phyloP scores from a whole-genome alignment of 1,284 basidiomycete species.

The Ceratobasidium sp. region DNA sequence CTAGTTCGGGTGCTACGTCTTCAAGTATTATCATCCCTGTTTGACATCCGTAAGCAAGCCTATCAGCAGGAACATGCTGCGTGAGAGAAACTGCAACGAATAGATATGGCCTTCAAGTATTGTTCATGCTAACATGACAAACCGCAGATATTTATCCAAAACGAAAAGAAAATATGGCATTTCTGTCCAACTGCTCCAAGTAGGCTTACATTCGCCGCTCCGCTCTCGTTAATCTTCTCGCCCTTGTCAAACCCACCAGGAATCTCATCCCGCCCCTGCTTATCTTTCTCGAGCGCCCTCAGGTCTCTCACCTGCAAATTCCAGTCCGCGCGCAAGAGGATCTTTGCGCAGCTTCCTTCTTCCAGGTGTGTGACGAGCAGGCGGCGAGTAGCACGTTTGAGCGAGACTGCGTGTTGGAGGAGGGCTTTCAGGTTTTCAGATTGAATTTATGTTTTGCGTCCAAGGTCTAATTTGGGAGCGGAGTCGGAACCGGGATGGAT shows the following conservation, averaged over 20 bases:
- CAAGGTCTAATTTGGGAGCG: background rate
- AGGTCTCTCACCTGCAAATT: conserved; percentile 50
- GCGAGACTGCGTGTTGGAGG: conserved; percentile 41
- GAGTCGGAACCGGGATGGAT: conserved; percentile 5
- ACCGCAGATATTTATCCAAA: too few relatives aligned
- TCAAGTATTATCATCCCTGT: too few relatives aligned
- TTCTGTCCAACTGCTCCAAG: too few relatives aligned
- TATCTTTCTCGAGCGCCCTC: conserved; percentile 35
- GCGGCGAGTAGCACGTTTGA: conserved; percentile 45
- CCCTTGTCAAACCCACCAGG: conserved; percentile 8
- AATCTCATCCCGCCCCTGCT: conserved; percentile 4
- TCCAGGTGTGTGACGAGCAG: conserved; percentile 45
- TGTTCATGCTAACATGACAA: too few relatives aligned
- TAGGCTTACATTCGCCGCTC: background rate
- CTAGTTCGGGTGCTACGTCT: too few relatives aligned
- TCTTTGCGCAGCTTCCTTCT: conserved; percentile 45
- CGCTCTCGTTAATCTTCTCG: background rate
- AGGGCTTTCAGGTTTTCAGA: conserved; percentile 40
- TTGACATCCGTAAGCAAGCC: too few relatives aligned
- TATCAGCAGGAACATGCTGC: too few relatives aligned
- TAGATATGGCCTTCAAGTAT: too few relatives aligned
- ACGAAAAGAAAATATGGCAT: too few relatives aligned
- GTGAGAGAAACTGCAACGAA: too few relatives aligned
- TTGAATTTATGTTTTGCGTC: conserved; percentile 24
- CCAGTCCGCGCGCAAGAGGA: conserved; percentile 49